phyloP scores from a whole-genome alignment of 2,329 filamentous ascomycete genomes.

The Phaeoacremonium minimum region DNA sequence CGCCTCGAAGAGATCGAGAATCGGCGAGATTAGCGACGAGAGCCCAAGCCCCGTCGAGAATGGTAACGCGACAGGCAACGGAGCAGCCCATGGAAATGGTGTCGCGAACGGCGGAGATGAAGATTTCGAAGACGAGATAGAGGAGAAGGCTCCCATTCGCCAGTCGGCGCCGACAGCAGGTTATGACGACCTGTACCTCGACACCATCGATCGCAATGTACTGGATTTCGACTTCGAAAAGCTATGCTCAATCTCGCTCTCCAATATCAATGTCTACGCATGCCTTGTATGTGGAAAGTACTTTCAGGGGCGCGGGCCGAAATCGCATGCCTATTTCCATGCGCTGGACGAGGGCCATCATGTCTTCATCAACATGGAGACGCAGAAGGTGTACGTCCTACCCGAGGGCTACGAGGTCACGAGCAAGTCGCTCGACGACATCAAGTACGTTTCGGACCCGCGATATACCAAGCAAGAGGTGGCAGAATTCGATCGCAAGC shows the following conservation, averaged over 20 bases:
- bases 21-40: conserved; percentile 30
- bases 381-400: conserved; percentile 84
- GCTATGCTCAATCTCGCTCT: conserved; percentile 90
- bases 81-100: conserved; percentile 16
- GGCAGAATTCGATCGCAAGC: conserved; percentile 66
- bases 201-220: conserved; percentile 89
- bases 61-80: conserved; percentile 23
- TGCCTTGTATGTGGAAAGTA: conserved; percentile 98
- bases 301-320: conserved; percentile 88
- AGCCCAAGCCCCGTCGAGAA: conserved; percentile 19
- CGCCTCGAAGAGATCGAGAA: conserved; percentile 53
- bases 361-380: conserved; percentile 97
- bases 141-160: conserved; percentile 47
- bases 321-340: conserved; percentile 97
- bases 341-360: conserved; percentile 92
- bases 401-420: conserved; percentile 96
- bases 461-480: conserved; percentile 79
- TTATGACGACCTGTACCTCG: conserved; percentile 93
- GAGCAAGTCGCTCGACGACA: conserved; percentile 92
- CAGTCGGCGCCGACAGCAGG: conserved; percentile 79
- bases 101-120: conserved; percentile 21
- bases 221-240: conserved; percentile 99
- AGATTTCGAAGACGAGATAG: conserved; percentile 34
- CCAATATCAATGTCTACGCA: conserved; percentile 98
- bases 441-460: conserved; percentile 96